Evolutionary conservation across 108 stramenopile genomes (phyloP).

Genomic region (Fragilariopsis cylindrus): DNA sequence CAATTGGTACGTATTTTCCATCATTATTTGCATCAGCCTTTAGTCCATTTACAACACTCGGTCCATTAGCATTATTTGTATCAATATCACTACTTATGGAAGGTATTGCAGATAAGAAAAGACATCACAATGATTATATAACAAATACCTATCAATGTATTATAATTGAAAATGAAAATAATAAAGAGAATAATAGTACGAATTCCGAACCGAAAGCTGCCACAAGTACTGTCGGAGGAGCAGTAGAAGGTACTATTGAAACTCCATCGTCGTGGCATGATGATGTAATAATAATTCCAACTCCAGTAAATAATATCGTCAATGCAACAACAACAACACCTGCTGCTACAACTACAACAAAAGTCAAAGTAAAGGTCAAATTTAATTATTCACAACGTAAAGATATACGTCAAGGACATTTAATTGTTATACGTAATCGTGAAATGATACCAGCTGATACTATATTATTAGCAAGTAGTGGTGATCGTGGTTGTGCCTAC

Average conservation of each 20-base stretch:
- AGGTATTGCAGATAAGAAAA: slow-evolving; percentile 84
- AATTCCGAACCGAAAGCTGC: no score
- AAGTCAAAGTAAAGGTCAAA: slow-evolving; percentile 17
- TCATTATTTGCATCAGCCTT: slow-evolving; percentile 83
- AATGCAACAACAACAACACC: no score
- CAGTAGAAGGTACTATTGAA: slow-evolving; percentile 27
- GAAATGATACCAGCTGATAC: slow-evolving; percentile 95
- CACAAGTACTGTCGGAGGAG: neutral
- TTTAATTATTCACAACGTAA: slow-evolving; percentile 51
- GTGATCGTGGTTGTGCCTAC: slow-evolving; percentile 84
- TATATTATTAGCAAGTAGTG: slow-evolving; percentile 83
- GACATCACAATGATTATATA: slow-evolving; percentile 81
- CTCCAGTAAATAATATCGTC: no score
- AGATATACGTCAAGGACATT: slow-evolving; percentile 87
- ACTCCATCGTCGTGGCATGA: neutral
- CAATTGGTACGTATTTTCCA: slow-evolving; percentile 83
- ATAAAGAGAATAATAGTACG: no score
- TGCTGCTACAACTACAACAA: neutral
- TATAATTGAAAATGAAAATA: slow-evolving; percentile 25
- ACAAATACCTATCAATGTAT: slow-evolving; percentile 79
- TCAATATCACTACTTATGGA: slow-evolving; percentile 88
- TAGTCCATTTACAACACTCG: slow-evolving; percentile 91
- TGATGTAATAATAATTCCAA: no score
- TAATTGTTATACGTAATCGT: slow-evolving; percentile 89
- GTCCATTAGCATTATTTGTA: slow-evolving; percentile 89